phyloP scores from a whole-genome alignment of 495 filamentous ascomycete genomes.

The Astrothelium subdiscretum region DNA sequence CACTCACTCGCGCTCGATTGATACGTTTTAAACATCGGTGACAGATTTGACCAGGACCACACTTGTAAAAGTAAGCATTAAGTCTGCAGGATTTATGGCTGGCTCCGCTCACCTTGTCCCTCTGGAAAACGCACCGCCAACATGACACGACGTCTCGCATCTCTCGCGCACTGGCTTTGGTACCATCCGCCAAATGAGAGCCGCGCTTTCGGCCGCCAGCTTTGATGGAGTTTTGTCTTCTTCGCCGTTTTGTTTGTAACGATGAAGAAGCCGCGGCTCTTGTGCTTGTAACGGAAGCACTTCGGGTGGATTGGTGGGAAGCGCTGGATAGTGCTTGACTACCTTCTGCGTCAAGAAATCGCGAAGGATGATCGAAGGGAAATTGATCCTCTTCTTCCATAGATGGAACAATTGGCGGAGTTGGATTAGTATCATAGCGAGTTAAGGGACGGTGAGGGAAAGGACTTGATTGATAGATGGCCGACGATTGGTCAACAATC shows the following conservation, averaged over 20 bases:
- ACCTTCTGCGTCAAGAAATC: not conserved
- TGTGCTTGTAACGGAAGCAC: not conserved
- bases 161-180: not conserved
- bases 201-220: not conserved
- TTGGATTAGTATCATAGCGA: not conserved
- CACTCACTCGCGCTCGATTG: not conserved
- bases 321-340: not conserved
- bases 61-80: slow-evolving; percentile 14
- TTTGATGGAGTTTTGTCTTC: not conserved
- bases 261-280: not conserved
- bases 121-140: not conserved
- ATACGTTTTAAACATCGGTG: slow-evolving; percentile 20
- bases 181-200: not conserved
- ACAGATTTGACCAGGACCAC: slow-evolving; percentile 23
- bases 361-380: not conserved
- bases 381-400: not conserved
- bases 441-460: not conserved
- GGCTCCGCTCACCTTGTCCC: not conserved
- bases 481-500: not conserved
- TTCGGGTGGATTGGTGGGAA: not conserved
- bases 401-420: not conserved
- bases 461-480: not conserved
- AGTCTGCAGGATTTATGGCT: not conserved
- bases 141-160: not conserved
- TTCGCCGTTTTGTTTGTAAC: not conserved